Conservation (phyloP, 192 early-diverging fungal species). For the Linnemannia hyalina region DNA sequence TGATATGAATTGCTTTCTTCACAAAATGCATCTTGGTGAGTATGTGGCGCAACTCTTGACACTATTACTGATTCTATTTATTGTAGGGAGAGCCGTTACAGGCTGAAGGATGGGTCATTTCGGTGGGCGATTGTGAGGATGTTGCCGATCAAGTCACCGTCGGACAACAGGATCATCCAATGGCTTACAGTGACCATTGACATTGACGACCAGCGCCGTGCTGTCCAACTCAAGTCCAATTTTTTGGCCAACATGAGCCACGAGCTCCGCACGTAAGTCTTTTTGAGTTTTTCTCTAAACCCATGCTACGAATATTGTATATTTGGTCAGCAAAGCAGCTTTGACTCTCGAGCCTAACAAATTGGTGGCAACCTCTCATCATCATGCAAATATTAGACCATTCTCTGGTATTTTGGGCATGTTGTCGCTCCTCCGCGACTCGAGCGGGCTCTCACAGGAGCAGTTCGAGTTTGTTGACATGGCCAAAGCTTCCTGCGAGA, state of each 20-base stretch:
- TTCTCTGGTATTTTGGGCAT: conserved; percentile 66
- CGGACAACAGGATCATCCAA: conserved; percentile 40
- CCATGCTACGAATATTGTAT: not conserved
- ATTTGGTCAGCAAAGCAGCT: not conserved
- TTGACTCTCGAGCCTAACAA: too few species aligned
- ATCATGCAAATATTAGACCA: conserved; percentile 10
- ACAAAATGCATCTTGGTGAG: not conserved
- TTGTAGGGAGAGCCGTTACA: conserved; percentile 50
- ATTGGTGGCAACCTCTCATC: not conserved
- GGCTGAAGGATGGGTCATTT: conserved; percentile 36
- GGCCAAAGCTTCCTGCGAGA: conserved; percentile 64
- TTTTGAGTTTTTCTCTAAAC: not conserved
- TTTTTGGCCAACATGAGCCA: conserved; percentile 86
- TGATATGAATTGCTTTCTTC: not conserved
- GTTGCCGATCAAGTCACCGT: conserved; percentile 41
- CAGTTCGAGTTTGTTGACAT: conserved; percentile 65
- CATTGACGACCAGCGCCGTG: conserved; percentile 55
- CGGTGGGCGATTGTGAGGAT: conserved; percentile 49
- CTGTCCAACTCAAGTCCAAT: conserved; percentile 64
- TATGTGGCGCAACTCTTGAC: not conserved
- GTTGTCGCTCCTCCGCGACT: conserved; percentile 60
- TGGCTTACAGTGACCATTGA: conserved; percentile 55
- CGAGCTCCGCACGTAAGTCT: conserved; percentile 74
- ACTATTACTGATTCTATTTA: not conserved
- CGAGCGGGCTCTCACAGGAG: conserved; percentile 55